Evolutionary conservation across 805 yeast species (phyloP), one percentile per base, ranked within the genome.

Genomic region (Ogataea dorogensis): DNA sequence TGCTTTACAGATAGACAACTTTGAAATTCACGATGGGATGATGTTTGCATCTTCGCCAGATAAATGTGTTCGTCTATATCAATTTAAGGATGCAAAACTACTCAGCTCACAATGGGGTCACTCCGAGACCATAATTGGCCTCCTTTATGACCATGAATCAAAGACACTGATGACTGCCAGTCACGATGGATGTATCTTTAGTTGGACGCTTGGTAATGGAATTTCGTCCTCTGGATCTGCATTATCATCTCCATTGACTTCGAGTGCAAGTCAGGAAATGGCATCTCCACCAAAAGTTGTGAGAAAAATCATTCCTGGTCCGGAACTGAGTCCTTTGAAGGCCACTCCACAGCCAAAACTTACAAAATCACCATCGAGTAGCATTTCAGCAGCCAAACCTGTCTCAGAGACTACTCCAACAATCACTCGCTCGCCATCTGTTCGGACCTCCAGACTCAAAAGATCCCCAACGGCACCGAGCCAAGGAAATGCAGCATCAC

Each of bases 51-150:
- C 79, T 1, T 67, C 76, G 2, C 54, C 75, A 0, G 88, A 81
- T 53, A 79, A 77, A 51, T 71, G 83, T 17, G 55, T 82, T 2
- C 58, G 84, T 16, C 47, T 67, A 2, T 78, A 71, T 49, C 64
- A 65, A 18, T 71, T 67, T 42, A 38, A 48, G 1, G 63, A 62
- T 6, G 82, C 80, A 1, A 71, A 60, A 32, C 67, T 67, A 7
- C 28, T 77, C 7, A 65, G 74, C 6, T 63, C 70, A 0, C 71
- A 66, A 30, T 81, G 83, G 82, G 89, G 76, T 0, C 80, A 74
- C 44, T 68, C 79, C 1, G 78, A 79, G 24, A 55, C 70, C 1
- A 67, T 79, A 5, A 53, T 73, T 10, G 71, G 75, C 0, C 38
- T 80, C 13, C 42, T 56, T 6, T 36, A 61, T 11, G 42, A 49